Evolutionary conservation across 2,329 filamentous ascomycete genomes (phyloP).

Genomic region (Penicillium sp.): DNA sequence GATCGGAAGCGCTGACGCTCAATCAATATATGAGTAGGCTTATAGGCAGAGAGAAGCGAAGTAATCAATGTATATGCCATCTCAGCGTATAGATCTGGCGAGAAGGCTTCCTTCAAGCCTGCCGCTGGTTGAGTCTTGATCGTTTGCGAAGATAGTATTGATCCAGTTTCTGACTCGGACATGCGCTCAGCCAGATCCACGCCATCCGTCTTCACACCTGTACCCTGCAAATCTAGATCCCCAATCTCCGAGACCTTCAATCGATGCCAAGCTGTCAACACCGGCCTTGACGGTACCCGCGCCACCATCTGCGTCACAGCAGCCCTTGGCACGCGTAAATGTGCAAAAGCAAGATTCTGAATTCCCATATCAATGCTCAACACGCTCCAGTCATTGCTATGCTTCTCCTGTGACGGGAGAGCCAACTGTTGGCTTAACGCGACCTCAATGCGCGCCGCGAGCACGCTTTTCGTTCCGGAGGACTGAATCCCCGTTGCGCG

Average conservation of each 20-base stretch:
- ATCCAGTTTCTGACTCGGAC: not conserved
- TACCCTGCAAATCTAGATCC: slow-evolving; percentile 11
- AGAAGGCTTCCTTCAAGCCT: slow-evolving; percentile 47
- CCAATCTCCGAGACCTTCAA: slow-evolving; percentile 41
- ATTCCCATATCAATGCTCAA: slow-evolving; percentile 87
- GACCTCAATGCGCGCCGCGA: slow-evolving; percentile 58
- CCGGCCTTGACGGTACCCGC: slow-evolving; percentile 3
- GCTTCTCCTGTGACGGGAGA: slow-evolving; percentile 6
- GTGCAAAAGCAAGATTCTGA: slow-evolving; percentile 77
- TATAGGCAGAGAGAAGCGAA: slow-evolving; percentile 55
- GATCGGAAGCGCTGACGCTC: slow-evolving; percentile 70
- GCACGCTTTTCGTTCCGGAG: slow-evolving; percentile 64
- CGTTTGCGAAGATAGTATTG: not conserved
- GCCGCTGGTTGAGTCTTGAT: not conserved
- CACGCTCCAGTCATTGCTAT: slow-evolving; percentile 53
- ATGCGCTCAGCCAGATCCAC: not conserved
- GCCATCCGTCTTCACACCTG: not conserved
- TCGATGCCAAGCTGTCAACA: slow-evolving; percentile 51
- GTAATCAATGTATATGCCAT: slow-evolving; percentile 63
- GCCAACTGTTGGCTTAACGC: slow-evolving; percentile 24
- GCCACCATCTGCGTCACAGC: not conserved
- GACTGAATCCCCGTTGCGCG: slow-evolving; percentile 64
- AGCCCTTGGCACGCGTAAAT: slow-evolving; percentile 54
- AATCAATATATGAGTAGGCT: slow-evolving; percentile 74
- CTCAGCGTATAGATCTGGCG: slow-evolving; percentile 59